A percentile compares a stretch with the other conserved stretches of the same genome.
Conservation (phyloP, 768 basidiomycete species). For the Xanthoconium purpureum region DNA sequence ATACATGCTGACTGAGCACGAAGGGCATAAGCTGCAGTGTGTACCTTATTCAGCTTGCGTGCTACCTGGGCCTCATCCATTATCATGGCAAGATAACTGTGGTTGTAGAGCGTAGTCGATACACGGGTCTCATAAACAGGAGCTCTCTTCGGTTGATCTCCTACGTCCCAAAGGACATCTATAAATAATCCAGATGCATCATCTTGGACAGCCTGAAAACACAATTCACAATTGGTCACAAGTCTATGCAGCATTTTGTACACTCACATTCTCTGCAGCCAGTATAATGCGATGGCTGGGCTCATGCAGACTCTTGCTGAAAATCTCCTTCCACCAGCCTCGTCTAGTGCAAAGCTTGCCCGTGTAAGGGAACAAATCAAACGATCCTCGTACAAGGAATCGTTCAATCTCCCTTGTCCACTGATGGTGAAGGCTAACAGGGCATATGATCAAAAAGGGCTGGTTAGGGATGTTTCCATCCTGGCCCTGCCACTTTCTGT, state of each 20-base stretch:
- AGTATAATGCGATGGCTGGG: not conserved
- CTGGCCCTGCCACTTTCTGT: not conserved
- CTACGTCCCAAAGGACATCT: not conserved
- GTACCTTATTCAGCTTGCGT: constrained; percentile 1
- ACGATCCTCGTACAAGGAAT: not conserved
- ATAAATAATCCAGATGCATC: not conserved
- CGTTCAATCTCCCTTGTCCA: not conserved
- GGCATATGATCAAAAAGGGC: not conserved
- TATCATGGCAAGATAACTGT: not conserved
- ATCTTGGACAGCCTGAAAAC: not conserved
- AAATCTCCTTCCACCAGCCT: not conserved
- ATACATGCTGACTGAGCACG: not conserved
- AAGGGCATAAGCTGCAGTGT: not conserved
- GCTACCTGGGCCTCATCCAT: constrained; percentile 5
- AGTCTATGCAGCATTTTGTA: not conserved
- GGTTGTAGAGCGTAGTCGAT: not conserved
- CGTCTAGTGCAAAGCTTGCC: not conserved
- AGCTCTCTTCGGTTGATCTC: not conserved
- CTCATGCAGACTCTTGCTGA: not conserved
- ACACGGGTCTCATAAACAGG: not conserved
- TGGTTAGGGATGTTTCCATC: not conserved
- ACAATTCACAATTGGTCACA: no score
- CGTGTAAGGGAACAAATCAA: constrained; percentile 1
- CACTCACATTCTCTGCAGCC: not conserved
- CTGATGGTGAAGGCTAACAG: not conserved